Conservation (phyloP, 352 stramenopile genomes). For the Phytophthora brassicae region DNA sequence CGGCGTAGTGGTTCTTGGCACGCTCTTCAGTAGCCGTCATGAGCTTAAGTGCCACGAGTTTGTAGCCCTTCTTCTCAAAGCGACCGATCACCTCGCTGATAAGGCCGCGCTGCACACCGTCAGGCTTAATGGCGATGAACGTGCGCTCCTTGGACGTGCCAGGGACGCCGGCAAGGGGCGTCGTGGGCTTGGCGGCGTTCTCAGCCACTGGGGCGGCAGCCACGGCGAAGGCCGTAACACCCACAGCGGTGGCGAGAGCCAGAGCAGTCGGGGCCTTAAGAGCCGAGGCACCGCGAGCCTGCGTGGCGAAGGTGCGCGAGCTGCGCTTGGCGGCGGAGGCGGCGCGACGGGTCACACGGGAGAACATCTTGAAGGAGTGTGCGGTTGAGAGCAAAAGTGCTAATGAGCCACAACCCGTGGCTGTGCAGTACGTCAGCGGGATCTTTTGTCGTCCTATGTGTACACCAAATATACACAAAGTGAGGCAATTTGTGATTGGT, state of each 20-base stretch:
- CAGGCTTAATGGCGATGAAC: constrained; percentile 95
- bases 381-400: constrained; percentile 35
- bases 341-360: constrained; percentile 64
- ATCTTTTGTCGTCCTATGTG: constrained; percentile 12
- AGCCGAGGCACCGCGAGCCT: constrained; percentile 40
- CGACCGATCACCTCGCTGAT: constrained; percentile 94
- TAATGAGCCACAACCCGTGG: constrained; percentile 32
- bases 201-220: constrained; percentile 43
- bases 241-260: constrained; percentile 40
- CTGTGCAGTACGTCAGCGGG: constrained; percentile 17
- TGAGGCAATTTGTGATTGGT: no score
- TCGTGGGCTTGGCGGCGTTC: constrained; percentile 33
- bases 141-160: constrained; percentile 93
- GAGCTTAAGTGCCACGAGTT: constrained; percentile 94
- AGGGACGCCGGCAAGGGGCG: constrained; percentile 77
- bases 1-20: constrained; percentile 92
- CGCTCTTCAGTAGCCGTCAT: constrained; percentile 91
- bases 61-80: constrained; percentile 97
- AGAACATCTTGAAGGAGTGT: constrained; percentile 55
- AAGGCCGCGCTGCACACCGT: constrained; percentile 93
- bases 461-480: not conserved
- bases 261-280: constrained; percentile 37
- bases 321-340: constrained; percentile 64
- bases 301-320: constrained; percentile 55
- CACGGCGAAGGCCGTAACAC: constrained; percentile 53